Base-by-base conservation (phyloP, 2,329 filamentous ascomycete species). In the Fusarium euwallaceae region DNA sequence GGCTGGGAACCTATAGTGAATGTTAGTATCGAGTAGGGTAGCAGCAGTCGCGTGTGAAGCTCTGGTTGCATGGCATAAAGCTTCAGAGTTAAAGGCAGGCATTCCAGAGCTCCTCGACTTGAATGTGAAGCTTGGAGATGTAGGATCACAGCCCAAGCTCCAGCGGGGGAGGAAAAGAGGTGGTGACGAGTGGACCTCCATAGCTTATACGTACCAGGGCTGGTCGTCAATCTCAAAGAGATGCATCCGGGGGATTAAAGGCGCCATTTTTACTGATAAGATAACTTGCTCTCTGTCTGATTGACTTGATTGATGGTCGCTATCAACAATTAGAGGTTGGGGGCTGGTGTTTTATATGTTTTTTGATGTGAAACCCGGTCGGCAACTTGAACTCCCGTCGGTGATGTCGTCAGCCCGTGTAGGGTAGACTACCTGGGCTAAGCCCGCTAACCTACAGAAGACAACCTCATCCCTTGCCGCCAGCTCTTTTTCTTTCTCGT, bases 171-270 rank as follows among this genome's bases (percentile, higher is more conserved):
- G 39, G 51, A 45, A 17, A 45, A n/a, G 34, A 55, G 16, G 24
- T 36, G 56, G 34, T 48, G 39, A 27, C 17, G 59, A 48, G 43
- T 36, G 61, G 62, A 48, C 12, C 43, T 24, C 24, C 24, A 24
- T 48, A 60, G 45, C 24, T 39, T 14, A 39, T 67, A 73, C 82
- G 67, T 84, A 92, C 91, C 92, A 93, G 65, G 87, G 76, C 81
- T 92, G 90, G 78, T 93, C 92, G 74, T 91, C 88, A 71, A 93
- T 91, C 84, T 93, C 92, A 73, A 91, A 91, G 75, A 92, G 87
- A 79, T 93, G 90, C 81, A 91, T 84, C 10, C 90, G 88, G 9
- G 88, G 90, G 65, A 90, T 80, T 43, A 87, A 82, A 59, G 88
- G 86, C 48, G 86, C 83, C 85, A 88, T 88, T 58, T 45, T 6